These are phyloP conservation scores for Darksidea phi DNA, from an alignment of 495 filamentous ascomycete species.

Conservation along the genomic window DNA sequence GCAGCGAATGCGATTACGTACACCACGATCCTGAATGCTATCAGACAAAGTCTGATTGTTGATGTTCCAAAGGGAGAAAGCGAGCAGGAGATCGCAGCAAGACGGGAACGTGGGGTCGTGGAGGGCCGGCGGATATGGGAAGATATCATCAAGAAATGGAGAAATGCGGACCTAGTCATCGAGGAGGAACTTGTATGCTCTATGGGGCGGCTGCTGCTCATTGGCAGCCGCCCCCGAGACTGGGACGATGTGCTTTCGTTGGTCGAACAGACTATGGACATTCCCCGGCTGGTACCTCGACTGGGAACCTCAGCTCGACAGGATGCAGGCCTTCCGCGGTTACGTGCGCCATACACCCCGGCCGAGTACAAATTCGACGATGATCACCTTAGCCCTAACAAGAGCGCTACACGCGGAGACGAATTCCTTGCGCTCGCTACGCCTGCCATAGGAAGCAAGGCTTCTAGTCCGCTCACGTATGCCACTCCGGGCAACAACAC, in stretches of 20 bases:
- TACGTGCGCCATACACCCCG: constrained; percentile 32
- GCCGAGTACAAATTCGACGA: constrained; percentile 17
- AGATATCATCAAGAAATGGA: constrained; percentile 74
- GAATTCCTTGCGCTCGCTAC: constrained; percentile 24
- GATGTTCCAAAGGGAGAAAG: constrained; percentile 44
- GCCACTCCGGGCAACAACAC: constrained; percentile 63
- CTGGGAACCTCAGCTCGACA: constrained; percentile 33
- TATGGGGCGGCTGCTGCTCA: constrained; percentile 71
- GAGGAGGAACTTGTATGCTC: constrained; percentile 71
- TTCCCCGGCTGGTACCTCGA: constrained; percentile 53
- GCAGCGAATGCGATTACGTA: constrained; percentile 71
- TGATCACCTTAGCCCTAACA: constrained; percentile 17
- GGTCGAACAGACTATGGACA: constrained; percentile 71
- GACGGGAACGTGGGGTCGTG: constrained; percentile 44
- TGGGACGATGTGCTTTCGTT: constrained; percentile 69
- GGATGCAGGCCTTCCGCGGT: constrained; percentile 25
- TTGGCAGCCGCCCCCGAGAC: constrained; percentile 57
- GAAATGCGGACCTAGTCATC: constrained; percentile 60
- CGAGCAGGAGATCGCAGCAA: constrained; percentile 37
- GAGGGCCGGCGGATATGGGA: constrained; percentile 73
- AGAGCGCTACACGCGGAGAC: constrained; percentile 20
- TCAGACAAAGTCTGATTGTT: constrained; percentile 48
- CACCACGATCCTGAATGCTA: constrained; percentile 74
- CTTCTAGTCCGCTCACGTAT: constrained; percentile 38
- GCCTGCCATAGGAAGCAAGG: not conserved